These are phyloP conservation scores for Isabelozyma gotoi DNA, from an alignment of 805 yeast species.

Conservation along the genomic window DNA sequence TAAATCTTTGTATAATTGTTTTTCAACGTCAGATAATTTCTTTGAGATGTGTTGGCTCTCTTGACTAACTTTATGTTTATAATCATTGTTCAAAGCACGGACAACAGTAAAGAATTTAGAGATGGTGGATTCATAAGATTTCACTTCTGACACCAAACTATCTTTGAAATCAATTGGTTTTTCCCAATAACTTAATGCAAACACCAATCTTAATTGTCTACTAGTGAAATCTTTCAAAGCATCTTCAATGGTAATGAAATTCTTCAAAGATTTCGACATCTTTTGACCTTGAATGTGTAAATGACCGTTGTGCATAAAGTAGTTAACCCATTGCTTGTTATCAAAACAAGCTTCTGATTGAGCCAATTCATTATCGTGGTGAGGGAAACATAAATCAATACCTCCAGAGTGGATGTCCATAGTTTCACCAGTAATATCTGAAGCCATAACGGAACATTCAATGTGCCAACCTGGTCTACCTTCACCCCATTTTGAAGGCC, in stretches of 20 bases:
- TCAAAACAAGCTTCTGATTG: slow-evolving; percentile 93
- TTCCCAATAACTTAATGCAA: slow-evolving; percentile 92
- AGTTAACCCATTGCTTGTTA: slow-evolving; percentile 93
- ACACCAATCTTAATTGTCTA: slow-evolving; percentile 86
- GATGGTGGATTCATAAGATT: slow-evolving; percentile 68
- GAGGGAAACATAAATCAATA: slow-evolving; percentile 96
- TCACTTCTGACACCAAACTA: slow-evolving; percentile 71
- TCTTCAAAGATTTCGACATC: slow-evolving; percentile 93
- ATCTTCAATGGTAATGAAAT: slow-evolving; percentile 91
- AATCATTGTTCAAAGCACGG: slow-evolving; percentile 76
- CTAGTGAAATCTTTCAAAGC: slow-evolving; percentile 71
- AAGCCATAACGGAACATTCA: slow-evolving; percentile 98
- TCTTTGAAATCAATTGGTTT: slow-evolving; percentile 90
- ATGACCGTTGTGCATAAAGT: slow-evolving; percentile 96
- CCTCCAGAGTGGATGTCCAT: slow-evolving; percentile 98
- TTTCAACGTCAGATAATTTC: slow-evolving; percentile 57
- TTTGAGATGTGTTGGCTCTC: slow-evolving; percentile 58
- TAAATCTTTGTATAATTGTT: slow-evolving; percentile 52
- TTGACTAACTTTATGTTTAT: slow-evolving; percentile 45
- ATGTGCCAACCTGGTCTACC: slow-evolving; percentile 99
- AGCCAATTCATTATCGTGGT: slow-evolving; percentile 97
- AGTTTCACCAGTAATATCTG: slow-evolving; percentile 75
- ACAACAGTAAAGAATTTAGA: slow-evolving; percentile 83
- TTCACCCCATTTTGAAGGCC: slow-evolving; percentile 95
- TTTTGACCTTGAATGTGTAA: slow-evolving; percentile 97